Conservation (phyloP, 1,139 yeast species). For the Kodamaea derodonti region DNA sequence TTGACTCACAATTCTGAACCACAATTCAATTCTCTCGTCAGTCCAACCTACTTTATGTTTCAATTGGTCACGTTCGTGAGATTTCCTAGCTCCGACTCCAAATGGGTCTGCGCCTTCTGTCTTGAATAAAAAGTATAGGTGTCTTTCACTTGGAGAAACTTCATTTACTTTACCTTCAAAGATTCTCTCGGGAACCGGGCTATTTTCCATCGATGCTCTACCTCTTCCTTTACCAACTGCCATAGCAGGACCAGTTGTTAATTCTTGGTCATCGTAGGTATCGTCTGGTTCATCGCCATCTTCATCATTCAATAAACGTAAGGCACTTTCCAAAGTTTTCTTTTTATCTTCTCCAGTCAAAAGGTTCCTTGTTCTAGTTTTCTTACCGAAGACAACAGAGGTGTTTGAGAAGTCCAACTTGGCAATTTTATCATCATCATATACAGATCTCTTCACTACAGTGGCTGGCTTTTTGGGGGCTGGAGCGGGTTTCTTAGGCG, state of each 20-base stretch:
- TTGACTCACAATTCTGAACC: slow-evolving; percentile 74
- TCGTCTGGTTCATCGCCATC: slow-evolving; percentile 85
- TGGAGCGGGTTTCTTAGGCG: slow-evolving; percentile 1
- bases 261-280: slow-evolving; percentile 74
- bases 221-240: slow-evolving; percentile 7
- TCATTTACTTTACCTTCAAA: slow-evolving; percentile 6
- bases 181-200: slow-evolving; percentile 3
- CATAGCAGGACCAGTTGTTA: slow-evolving; percentile 30
- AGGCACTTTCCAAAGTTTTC: slow-evolving; percentile 59
- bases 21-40: slow-evolving; percentile 90
- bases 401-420: slow-evolving; percentile 17
- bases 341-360: slow-evolving; percentile 40
- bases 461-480: slow-evolving; percentile 3
- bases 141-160: slow-evolving; percentile 39
- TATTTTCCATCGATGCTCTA: background rate
- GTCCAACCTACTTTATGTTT: slow-evolving; percentile 61
- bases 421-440: slow-evolving; percentile 29
- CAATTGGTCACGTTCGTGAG: slow-evolving; percentile 49
- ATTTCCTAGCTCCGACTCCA: slow-evolving; percentile 47
- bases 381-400: slow-evolving; percentile 21
- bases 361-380: slow-evolving; percentile 11
- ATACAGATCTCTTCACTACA: slow-evolving; percentile 17
- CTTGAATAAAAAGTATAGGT: slow-evolving; percentile 56
- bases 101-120: slow-evolving; percentile 48
- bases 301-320: slow-evolving; percentile 60